phyloP scores from a whole-genome alignment of 441 rosid genomes.

The Euphorbia schlechtendalii region DNA sequence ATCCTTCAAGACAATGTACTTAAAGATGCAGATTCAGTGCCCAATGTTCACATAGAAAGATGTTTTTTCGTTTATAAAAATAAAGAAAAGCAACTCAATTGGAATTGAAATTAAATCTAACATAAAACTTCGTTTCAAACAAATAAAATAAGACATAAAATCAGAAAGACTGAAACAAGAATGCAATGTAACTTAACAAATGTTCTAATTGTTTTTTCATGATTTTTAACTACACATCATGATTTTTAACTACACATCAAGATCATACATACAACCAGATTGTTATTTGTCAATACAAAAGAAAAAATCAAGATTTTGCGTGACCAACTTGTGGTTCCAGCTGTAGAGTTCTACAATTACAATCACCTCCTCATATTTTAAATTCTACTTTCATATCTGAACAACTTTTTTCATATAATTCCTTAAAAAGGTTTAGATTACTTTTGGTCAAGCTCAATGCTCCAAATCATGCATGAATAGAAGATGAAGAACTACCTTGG shows the following conservation, averaged over 20 bases:
- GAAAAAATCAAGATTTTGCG: background rate
- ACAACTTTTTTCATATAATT: background rate
- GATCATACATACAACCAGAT: background rate
- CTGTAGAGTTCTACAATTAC: background rate
- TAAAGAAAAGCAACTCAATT: background rate
- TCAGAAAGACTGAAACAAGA: background rate
- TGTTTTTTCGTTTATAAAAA: no score
- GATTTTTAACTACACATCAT: no score
- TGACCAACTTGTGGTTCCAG: background rate
- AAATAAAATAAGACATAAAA: background rate
- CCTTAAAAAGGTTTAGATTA: background rate
- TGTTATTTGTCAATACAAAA: no score
- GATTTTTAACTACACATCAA: no score
- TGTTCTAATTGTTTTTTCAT: background rate
- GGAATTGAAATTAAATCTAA: background rate
- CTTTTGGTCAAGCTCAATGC: background rate
- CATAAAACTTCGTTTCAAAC: background rate
- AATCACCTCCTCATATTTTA: background rate
- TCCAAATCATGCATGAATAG: background rate
- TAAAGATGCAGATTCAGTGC: no score
- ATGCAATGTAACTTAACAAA: background rate
- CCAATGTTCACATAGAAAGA: no score
- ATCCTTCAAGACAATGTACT: no score
- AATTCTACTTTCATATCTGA: background rate
- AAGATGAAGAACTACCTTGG: conserved; percentile 58